A percentile compares a stretch with the other conserved stretches of the same genome.
Evolutionary conservation across 495 filamentous ascomycete genomes (phyloP).

Genomic region (Lophium mytilinum): DNA sequence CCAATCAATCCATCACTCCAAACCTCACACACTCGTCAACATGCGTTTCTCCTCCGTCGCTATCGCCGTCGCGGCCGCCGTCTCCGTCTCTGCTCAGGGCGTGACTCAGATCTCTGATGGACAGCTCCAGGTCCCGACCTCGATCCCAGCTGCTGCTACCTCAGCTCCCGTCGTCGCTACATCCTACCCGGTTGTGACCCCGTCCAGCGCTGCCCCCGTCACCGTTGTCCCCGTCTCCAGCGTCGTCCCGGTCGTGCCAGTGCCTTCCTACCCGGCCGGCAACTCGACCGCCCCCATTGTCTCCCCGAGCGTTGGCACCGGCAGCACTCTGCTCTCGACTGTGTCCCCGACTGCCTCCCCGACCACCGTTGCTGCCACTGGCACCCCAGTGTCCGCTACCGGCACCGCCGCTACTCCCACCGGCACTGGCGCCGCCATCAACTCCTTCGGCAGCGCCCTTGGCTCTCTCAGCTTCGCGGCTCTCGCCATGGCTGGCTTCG

Average conservation of each 20-base stretch:
- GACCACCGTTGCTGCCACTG: not conserved
- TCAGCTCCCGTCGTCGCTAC: not conserved
- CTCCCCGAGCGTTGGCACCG: not conserved
- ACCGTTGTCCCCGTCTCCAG: not conserved
- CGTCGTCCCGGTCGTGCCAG: not conserved
- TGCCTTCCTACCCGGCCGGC: not conserved
- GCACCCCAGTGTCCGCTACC: not conserved
- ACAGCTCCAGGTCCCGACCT: slow-evolving; percentile 16
- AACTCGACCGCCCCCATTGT: not conserved
- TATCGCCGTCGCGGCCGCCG: slow-evolving; percentile 7
- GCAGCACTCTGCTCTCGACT: not conserved
- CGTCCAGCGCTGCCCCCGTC: not conserved
- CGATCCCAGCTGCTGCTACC: slow-evolving; percentile 1
- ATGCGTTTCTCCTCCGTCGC: slow-evolving; percentile 21
- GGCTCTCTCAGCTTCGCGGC: not conserved
- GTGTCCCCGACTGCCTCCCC: not conserved
- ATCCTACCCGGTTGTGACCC: not conserved
- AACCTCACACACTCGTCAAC: slow-evolving; percentile 3
- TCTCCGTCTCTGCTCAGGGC: not conserved
- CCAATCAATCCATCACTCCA: slow-evolving; percentile 2
- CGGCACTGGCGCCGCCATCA: slow-evolving; percentile 1
- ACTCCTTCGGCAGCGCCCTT: not conserved
- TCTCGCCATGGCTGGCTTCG: not conserved
- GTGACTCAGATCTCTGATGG: slow-evolving; percentile 25
- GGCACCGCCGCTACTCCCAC: not conserved